Evolutionary conservation across 2,329 filamentous ascomycete species (phyloP), one percentile per base, ranked within the genome.

Genomic region (Aspergillus oerlinghausenensis): DNA sequence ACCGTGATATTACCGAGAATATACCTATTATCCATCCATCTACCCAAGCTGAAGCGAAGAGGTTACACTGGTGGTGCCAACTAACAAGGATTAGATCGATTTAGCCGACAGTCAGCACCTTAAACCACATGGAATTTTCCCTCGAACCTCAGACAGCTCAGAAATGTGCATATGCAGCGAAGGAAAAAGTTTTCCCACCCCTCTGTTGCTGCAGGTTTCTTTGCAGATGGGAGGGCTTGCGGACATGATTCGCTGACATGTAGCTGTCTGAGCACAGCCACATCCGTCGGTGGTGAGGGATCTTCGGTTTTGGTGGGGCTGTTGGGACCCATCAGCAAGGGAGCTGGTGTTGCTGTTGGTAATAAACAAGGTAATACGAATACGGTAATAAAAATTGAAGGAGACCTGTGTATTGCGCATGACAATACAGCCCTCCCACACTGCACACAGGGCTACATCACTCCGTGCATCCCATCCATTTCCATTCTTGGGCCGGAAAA

Each of bases 141-240:
- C 42, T 45, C 38, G 21, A 26, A 51, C 25, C 23, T 29, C 21
- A 42, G 48, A 19, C 49, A 23, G 21, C 21, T 25, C 19, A 47
- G 23, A 11, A 43, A 43, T 43, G 40, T 47, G 43, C 43, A 47
- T 55, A 55, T 51, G 54, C 54, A 55, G 28, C 42, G 54, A 51
- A 51, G 48, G 38, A 43, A 51, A 51, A 51, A 48, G 29, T 47
- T 43, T 51, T 55, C 49, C 48, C 23, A 40, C 40, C 48, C 28
- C 42, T 49, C 38, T 23, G 8, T 47, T 47, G 19, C 43, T 47
- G 43, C 43, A 47, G 32, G 11, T 35, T 35, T 35, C 32, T 35
- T 35, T 17, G 32, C 11, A 35, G 23, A 26, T 38, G 32, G 32
- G 32, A 9, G 25, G 10, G 3, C 4, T 4, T 43, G n/a, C 19